Conservation (phyloP, 2,329 filamentous ascomycete species). For the Aspergillus udagawae region DNA sequence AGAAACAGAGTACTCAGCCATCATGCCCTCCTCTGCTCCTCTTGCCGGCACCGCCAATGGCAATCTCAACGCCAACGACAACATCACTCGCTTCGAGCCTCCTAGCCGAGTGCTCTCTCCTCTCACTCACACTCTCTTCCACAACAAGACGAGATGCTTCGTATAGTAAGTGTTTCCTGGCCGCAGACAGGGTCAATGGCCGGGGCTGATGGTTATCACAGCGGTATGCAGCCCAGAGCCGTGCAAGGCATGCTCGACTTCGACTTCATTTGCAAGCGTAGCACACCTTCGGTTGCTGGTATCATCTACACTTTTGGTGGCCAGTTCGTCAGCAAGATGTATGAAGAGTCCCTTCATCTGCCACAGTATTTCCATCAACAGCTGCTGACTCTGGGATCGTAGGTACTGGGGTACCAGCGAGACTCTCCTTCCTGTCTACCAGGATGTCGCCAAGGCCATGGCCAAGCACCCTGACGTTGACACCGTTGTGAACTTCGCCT, state of each 20-base stretch:
- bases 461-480: conserved; percentile 97
- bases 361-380: background rate
- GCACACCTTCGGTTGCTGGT: conserved; percentile 91
- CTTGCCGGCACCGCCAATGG: conserved; percentile 49
- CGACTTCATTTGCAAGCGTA: conserved; percentile 99
- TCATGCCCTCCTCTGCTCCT: conserved; percentile 55
- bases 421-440: conserved; percentile 97
- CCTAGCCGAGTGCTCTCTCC: conserved; percentile 91
- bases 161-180: conserved; percentile 66
- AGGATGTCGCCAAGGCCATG: conserved; percentile 86
- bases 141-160: conserved; percentile 99
- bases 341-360: conserved; percentile 18
- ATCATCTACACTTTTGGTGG: conserved; percentile 99
- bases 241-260: conserved; percentile 96
- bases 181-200: background rate
- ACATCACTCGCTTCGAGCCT: conserved; percentile 93
- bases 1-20: conserved; percentile 27
- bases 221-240: conserved; percentile 90
- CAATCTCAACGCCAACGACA: conserved; percentile 79
- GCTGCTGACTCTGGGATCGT: conserved; percentile 10
- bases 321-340: conserved; percentile 99
- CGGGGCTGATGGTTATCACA: conserved; percentile 27
- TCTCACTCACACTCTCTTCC: conserved; percentile 88
- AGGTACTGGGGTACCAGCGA: conserved; percentile 99
- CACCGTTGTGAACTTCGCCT: conserved; percentile 98